These are phyloP conservation scores for Aureobasidium leucospermi DNA, from an alignment of 2,329 filamentous ascomycete species.

Conservation along the genomic window DNA sequence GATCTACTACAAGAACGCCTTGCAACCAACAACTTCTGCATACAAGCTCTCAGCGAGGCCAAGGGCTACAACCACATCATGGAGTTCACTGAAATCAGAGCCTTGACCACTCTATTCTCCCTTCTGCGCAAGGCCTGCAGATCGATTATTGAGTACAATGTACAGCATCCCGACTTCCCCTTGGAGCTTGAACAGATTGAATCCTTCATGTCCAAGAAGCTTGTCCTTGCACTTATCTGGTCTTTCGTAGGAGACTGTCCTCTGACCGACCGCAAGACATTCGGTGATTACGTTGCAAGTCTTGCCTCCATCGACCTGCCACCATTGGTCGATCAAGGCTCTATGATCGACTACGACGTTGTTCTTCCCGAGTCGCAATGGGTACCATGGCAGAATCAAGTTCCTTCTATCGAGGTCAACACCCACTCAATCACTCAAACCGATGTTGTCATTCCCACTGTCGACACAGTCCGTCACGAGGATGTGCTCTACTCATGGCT, in stretches of 20 bases:
- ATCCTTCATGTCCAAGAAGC: slow-evolving; percentile 83
- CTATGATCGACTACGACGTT: slow-evolving; percentile 94
- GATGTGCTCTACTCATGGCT: slow-evolving; percentile 99
- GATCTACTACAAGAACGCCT: slow-evolving; percentile 70
- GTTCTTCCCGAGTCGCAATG: slow-evolving; percentile 80
- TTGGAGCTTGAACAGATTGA: slow-evolving; percentile 86
- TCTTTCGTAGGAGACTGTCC: slow-evolving; percentile 93
- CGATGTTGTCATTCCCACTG: slow-evolving; percentile 93
- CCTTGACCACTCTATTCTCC: slow-evolving; percentile 88
- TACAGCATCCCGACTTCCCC: slow-evolving; percentile 88
- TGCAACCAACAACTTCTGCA: slow-evolving; percentile 71
- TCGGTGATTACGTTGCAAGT: slow-evolving; percentile 76
- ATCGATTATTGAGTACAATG: slow-evolving; percentile 91
- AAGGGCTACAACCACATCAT: slow-evolving; percentile 87
- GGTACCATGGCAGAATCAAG: slow-evolving; percentile 89
- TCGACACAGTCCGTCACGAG: slow-evolving; percentile 95
- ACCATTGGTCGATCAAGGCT: slow-evolving; percentile 46
- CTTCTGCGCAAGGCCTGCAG: slow-evolving; percentile 89
- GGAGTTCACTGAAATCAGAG: slow-evolving; percentile 90
- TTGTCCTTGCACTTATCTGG: slow-evolving; percentile 89
- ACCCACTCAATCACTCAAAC: slow-evolving; percentile 97
- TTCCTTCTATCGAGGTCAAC: slow-evolving; percentile 91
- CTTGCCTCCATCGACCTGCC: slow-evolving; percentile 83
- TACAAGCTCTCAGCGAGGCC: slow-evolving; percentile 68
- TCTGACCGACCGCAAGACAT: slow-evolving; percentile 75